phyloP scores from a whole-genome alignment of 352 stramenopile genomes.

The Globisporangium canariense region DNA sequence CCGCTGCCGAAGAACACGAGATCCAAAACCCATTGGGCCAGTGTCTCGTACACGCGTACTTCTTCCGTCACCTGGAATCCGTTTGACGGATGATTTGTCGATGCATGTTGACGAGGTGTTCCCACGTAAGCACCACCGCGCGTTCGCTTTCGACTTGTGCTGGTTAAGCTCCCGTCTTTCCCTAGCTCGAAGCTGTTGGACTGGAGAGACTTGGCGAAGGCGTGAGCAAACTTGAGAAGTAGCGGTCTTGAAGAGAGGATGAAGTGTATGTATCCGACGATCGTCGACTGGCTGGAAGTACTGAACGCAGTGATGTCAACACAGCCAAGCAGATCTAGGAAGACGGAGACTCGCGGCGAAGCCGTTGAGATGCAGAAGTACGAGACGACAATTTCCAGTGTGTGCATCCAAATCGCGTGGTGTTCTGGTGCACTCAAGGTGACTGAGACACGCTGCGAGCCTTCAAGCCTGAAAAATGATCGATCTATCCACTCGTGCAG shows the following conservation, averaged over 20 bases:
- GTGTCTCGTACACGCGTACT: constrained; percentile 23
- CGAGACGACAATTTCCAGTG: constrained; percentile 11
- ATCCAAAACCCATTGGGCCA: constrained; percentile 38
- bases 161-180: constrained; percentile 13
- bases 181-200: constrained; percentile 17
- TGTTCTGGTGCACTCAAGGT: not conserved
- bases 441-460: constrained; percentile 8
- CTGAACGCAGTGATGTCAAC: constrained; percentile 13
- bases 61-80: constrained; percentile 8
- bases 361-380: constrained; percentile 12
- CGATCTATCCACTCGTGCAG: constrained; percentile 19
- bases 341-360: not conserved
- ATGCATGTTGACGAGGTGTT: not conserved
- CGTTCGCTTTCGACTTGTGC: constrained; percentile 18
- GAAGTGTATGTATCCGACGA: constrained; percentile 13
- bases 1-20: constrained; percentile 38
- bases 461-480: constrained; percentile 13
- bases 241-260: constrained; percentile 15
- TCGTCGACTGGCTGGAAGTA: not conserved
- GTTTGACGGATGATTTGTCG: not conserved
- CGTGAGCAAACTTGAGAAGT: constrained; percentile 16
- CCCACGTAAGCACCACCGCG: constrained; percentile 11
- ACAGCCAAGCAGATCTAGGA: constrained; percentile 13
- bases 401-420: constrained; percentile 8
- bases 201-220: constrained; percentile 14